Conservation (phyloP, 2,329 filamentous ascomycete genomes). For the Epichloe sylvatica region DNA sequence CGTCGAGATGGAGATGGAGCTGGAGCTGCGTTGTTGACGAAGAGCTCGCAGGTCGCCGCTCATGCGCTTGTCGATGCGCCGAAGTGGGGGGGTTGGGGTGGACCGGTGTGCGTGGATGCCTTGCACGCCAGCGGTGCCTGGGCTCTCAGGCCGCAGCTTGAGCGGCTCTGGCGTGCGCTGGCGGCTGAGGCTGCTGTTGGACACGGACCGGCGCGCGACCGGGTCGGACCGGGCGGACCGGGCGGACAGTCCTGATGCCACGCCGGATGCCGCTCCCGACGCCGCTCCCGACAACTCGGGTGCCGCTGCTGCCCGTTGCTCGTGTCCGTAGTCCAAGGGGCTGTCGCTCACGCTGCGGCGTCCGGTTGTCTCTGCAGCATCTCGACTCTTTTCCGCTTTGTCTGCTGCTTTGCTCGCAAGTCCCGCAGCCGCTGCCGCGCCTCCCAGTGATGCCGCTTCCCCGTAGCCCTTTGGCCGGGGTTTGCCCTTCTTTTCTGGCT, state of each 20-base stretch:
- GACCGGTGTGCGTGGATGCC: slow-evolving; percentile 12
- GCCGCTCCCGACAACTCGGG: not conserved
- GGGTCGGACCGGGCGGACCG: slow-evolving; percentile 12
- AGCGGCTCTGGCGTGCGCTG: slow-evolving; percentile 40
- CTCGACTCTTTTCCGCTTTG: not conserved
- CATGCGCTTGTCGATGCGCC: slow-evolving; percentile 51
- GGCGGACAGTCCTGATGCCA: slow-evolving; percentile 1
- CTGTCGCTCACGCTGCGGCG: slow-evolving; percentile 6
- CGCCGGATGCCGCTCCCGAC: not conserved
- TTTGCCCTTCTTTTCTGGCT: slow-evolving; percentile 29
- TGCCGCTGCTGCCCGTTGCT: slow-evolving; percentile 1
- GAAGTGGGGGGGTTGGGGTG: slow-evolving; percentile 49
- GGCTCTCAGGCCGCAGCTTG: slow-evolving; percentile 48
- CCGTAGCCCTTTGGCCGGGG: slow-evolving; percentile 17
- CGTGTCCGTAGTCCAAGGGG: not conserved
- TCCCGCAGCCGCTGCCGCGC: not conserved
- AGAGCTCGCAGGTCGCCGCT: slow-evolving; percentile 55
- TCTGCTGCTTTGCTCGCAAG: not conserved
- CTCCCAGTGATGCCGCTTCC: slow-evolving; percentile 8
- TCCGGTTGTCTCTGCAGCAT: slow-evolving; percentile 5
- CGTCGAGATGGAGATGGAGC: not conserved
- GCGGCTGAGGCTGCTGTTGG: slow-evolving; percentile 36
- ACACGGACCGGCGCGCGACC: slow-evolving; percentile 29
- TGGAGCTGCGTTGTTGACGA: slow-evolving; percentile 21
- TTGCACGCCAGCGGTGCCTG: slow-evolving; percentile 30